Conservation (phyloP, 176 grass and related monocot species). For the Pontederia crassipes region DNA sequence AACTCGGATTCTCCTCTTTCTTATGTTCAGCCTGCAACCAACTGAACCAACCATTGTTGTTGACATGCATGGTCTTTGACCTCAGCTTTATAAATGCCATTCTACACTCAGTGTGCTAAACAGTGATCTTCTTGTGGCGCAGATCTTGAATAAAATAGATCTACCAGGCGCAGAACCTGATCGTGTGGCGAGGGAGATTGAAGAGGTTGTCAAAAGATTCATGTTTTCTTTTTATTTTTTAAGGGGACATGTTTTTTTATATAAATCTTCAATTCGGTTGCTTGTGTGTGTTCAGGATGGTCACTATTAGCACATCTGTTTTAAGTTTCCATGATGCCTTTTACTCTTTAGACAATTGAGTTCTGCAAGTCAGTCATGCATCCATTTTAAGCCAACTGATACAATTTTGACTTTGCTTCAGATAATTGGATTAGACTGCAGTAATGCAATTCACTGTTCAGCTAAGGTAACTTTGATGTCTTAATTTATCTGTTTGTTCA, state of each 20-base stretch:
- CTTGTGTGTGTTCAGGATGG: background rate
- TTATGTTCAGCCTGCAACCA: too few species aligned
- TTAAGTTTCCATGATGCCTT: conserved; percentile 12
- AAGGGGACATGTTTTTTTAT: background rate
- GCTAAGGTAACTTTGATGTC: conserved; percentile 64
- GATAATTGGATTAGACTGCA: conserved; percentile 94
- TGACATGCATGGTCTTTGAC: too few species aligned
- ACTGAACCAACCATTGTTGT: too few species aligned
- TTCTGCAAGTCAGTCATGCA: conserved; percentile 5
- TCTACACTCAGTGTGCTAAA: too few species aligned
- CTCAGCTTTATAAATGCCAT: too few species aligned
- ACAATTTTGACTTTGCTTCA: conserved; percentile 14
- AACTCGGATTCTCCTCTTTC: too few species aligned
- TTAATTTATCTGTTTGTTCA: conserved; percentile 3
- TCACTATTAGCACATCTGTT: background rate
- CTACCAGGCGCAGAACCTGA: conserved; percentile 97
- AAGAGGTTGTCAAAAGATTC: conserved; percentile 58
- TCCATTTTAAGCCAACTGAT: background rate
- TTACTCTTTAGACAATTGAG: conserved; percentile 1
- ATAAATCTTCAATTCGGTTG: background rate
- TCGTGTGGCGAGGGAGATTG: conserved; percentile 65
- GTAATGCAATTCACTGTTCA: conserved; percentile 83
- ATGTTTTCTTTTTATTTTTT: background rate
- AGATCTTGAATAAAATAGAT: conserved; percentile 99
- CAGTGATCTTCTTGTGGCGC: conserved; percentile 20